These are phyloP conservation scores for Kwoniella shandongensis DNA, from an alignment of 768 basidiomycete species.

Conservation along the genomic window DNA sequence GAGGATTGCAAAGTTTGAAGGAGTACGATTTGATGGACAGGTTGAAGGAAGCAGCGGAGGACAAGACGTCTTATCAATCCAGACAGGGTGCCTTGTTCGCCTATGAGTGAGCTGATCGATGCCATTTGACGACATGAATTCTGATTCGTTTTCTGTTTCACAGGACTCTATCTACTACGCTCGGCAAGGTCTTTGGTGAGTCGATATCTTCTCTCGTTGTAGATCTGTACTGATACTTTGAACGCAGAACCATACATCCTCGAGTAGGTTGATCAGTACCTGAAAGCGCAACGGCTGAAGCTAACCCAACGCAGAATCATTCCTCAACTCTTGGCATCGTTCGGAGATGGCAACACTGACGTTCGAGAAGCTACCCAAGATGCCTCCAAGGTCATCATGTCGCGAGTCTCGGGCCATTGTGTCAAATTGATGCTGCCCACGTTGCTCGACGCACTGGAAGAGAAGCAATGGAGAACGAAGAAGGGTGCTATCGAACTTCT, in stretches of 20 bases:
- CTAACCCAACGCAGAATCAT: constrained; percentile 57
- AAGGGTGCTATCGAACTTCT: constrained; percentile 90
- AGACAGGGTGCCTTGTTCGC: constrained; percentile 94
- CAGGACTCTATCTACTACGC: constrained; percentile 71
- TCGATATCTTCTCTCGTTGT: background rate
- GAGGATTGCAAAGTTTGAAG: constrained; percentile 80
- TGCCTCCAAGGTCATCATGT: constrained; percentile 91
- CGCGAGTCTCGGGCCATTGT: constrained; percentile 81
- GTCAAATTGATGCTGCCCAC: constrained; percentile 93
- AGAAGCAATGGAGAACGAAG: constrained; percentile 98
- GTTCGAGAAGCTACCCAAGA: constrained; percentile 93
- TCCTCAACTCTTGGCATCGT: constrained; percentile 75
- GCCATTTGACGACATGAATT: background rate
- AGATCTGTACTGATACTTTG: background rate
- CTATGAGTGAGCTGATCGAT: constrained; percentile 60
- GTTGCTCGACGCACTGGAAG: constrained; percentile 83
- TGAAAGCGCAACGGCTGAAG: background rate
- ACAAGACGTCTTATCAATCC: constrained; percentile 82
- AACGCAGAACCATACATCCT: constrained; percentile 73
- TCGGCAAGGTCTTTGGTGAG: constrained; percentile 77
- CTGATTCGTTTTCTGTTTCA: too few relatives aligned
- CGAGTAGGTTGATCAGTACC: constrained; percentile 49
- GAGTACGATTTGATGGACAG: constrained; percentile 75
- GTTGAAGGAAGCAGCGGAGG: constrained; percentile 72
- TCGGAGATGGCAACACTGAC: constrained; percentile 81